Conservation (phyloP, 75 land plant genomes). For the Selaginella moellendorffii region DNA sequence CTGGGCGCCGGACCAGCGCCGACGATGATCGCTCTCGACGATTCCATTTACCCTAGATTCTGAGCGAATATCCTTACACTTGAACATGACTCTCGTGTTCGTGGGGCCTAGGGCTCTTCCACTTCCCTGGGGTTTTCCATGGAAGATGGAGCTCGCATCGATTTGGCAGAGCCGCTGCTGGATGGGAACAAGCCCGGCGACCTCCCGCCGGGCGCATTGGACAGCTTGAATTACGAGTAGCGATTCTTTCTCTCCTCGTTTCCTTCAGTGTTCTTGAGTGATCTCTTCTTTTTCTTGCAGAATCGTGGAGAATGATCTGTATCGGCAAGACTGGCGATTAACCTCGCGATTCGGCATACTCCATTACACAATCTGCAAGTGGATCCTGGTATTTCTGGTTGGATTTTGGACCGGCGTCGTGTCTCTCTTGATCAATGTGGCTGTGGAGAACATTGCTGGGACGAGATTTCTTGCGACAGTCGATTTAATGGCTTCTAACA, state of each 20-base stretch:
- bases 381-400: constrained; percentile 2
- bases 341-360: not conserved
- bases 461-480: not conserved
- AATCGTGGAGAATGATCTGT: constrained; percentile 6
- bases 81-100: no score
- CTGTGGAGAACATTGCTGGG: constrained; percentile 6
- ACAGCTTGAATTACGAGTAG: not conserved
- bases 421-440: not conserved
- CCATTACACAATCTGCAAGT: not conserved
- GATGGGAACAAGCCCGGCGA: not conserved
- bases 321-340: not conserved
- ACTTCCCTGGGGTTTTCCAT: no score
- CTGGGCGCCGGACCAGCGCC: no score
- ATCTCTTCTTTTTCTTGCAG: not conserved
- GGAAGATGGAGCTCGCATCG: no score
- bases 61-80: no score
- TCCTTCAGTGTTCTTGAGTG: no score
- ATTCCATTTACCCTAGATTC: no score
- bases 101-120: no score
- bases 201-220: not conserved
- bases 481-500: not conserved
- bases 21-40: no score
- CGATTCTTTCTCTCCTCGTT: no score
- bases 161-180: not conserved
- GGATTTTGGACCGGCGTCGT: not conserved